These are phyloP conservation scores for Parietaria judaica DNA, from an alignment of 306 rosid genomes.

Conservation along the genomic window DNA sequence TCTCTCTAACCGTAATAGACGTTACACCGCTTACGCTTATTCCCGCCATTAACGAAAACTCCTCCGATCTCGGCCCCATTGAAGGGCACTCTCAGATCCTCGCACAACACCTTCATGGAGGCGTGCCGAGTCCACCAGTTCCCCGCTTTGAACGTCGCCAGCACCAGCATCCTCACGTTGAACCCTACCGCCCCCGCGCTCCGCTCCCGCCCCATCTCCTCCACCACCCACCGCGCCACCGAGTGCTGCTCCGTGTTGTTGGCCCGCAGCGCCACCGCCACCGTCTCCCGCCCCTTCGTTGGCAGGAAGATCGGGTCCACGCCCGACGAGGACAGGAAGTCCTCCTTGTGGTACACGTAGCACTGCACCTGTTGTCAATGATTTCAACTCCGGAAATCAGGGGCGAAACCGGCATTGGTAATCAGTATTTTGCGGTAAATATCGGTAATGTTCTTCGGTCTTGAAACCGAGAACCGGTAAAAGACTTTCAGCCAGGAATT, in stretches of 20 bases:
- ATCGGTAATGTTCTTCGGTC: too few relatives aligned
- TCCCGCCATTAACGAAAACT: neutral
- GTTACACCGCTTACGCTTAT: neutral
- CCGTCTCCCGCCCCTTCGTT: neutral
- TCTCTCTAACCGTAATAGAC: slow-evolving; percentile 6
- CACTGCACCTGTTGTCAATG: slow-evolving; percentile 2
- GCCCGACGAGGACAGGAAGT: slow-evolving; percentile 1
- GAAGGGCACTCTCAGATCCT: slow-evolving; percentile 34
- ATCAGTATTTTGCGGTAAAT: too few relatives aligned
- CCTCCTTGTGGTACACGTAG: slow-evolving; percentile 11
- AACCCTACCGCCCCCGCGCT: slow-evolving; percentile 18
- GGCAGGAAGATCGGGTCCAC: slow-evolving; percentile 23
- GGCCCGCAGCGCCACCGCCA: slow-evolving; percentile 13
- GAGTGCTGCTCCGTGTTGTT: slow-evolving; percentile 7
- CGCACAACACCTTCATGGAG: slow-evolving; percentile 22
- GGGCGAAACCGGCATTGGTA: too few relatives aligned
- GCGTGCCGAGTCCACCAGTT: slow-evolving; percentile 5
- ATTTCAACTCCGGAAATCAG: too few relatives aligned
- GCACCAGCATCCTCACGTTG: slow-evolving; percentile 16
- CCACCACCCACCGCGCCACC: slow-evolving; percentile 8
- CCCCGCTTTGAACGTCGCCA: slow-evolving; percentile 5
- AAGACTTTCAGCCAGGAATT: too few relatives aligned
- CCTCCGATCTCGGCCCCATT: slow-evolving; percentile 7
- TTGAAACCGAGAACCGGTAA: too few relatives aligned
- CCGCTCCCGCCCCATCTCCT: slow-evolving; percentile 21